These are phyloP conservation scores for Silene noctiflora DNA, from an alignment of 179 eudicot species.

Conservation along the genomic window DNA sequence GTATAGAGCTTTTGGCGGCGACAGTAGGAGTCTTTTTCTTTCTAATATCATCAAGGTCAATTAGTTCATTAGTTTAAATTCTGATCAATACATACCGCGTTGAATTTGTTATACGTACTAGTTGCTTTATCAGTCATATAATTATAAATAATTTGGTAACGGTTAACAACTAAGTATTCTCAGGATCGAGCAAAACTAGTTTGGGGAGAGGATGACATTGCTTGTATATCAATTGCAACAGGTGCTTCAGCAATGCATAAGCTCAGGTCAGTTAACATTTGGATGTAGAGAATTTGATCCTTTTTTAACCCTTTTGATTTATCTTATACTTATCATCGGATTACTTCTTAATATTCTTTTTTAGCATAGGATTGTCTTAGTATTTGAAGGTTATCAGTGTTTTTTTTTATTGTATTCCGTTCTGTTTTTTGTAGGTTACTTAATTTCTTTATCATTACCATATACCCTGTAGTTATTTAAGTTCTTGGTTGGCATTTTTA, in stretches of 20 bases:
- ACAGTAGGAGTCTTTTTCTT: not conserved
- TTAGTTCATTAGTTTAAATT: not conserved
- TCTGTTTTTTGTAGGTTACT: not conserved
- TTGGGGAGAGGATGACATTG: slow-evolving; percentile 68
- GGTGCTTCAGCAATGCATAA: slow-evolving; percentile 96
- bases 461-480: not conserved
- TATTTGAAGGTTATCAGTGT: not conserved
- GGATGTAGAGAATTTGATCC: not conserved
- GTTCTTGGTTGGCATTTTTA: not conserved
- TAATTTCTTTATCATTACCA: not conserved
- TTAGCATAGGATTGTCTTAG: not conserved
- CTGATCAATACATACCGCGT: not conserved
- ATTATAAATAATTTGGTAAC: not conserved
- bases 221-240: slow-evolving; percentile 64
- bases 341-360: not conserved
- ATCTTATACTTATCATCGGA: not conserved
- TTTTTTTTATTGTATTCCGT: not conserved
- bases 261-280: slow-evolving; percentile 53
- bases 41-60: not conserved
- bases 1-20: too few species aligned
- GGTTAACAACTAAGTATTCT: not conserved
- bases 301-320: not conserved
- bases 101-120: not conserved
- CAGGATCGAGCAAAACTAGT: slow-evolving; percentile 65
- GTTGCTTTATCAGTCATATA: not conserved